These are phyloP conservation scores for Blastocladiella britannica DNA, from an alignment of 192 early-diverging fungal species.

Conservation along the genomic window DNA sequence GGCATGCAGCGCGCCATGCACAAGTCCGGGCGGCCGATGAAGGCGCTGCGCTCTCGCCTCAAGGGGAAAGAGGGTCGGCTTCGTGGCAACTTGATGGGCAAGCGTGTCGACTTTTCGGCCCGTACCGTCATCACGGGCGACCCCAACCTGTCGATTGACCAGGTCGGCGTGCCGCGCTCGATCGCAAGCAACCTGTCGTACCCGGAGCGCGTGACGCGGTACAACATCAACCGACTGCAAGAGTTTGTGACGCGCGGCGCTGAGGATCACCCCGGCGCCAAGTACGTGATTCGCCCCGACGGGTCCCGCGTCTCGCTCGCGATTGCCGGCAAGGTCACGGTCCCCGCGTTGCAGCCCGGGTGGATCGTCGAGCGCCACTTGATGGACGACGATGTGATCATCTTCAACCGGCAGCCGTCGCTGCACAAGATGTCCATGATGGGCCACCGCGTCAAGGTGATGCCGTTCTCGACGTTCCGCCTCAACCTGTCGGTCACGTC, in stretches of 20 bases:
- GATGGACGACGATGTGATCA: slow-evolving; percentile 83
- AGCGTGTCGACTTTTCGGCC: slow-evolving; percentile 97
- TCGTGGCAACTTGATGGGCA: slow-evolving; percentile 98
- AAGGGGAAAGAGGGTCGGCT: slow-evolving; percentile 99
- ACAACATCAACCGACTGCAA: slow-evolving; percentile 81
- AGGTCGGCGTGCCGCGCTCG: slow-evolving; percentile 91
- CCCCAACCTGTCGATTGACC: slow-evolving; percentile 89
- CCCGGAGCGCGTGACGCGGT: slow-evolving; percentile 89
- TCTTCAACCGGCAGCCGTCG: slow-evolving; percentile 98
- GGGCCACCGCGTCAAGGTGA: slow-evolving; percentile 88
- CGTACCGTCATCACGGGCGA: slow-evolving; percentile 99
- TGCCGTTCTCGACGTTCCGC: slow-evolving; percentile 98
- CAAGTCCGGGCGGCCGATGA: slow-evolving; percentile 83
- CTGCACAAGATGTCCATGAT: slow-evolving; percentile 99
- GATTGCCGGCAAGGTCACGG: slow-evolving; percentile 58
- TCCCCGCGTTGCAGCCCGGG: slow-evolving; percentile 70
- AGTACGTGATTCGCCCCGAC: slow-evolving; percentile 84
- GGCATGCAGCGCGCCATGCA: slow-evolving; percentile 78
- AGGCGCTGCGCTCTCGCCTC: slow-evolving; percentile 82
- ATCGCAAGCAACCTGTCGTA: slow-evolving; percentile 95
- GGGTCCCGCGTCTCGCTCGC: slow-evolving; percentile 82
- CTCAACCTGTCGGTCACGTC: slow-evolving; percentile 91
- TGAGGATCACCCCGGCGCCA: slow-evolving; percentile 84
- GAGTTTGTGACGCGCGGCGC: slow-evolving; percentile 75
- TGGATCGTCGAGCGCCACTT: slow-evolving; percentile 91